Evolutionary conservation across 2,329 filamentous ascomycete species (phyloP).

Genomic region (Fusarium acutatum): DNA sequence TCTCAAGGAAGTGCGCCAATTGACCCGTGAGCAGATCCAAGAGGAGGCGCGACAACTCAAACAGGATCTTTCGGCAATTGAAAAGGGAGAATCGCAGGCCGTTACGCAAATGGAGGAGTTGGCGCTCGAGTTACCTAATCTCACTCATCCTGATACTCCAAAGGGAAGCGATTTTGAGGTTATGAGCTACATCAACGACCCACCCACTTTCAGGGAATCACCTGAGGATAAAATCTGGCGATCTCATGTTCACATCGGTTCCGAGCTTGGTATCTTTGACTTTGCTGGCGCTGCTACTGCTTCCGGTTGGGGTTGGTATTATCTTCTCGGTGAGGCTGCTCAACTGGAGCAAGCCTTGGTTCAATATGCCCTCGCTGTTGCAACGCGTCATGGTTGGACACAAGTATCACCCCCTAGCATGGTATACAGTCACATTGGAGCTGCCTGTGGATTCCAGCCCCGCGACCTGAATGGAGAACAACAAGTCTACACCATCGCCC

Average conservation of each 20-base stretch:
- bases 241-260: conserved; percentile 87
- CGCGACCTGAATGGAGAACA: conserved; percentile 90
- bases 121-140: conserved; percentile 83
- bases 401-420: conserved; percentile 86
- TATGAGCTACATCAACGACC: conserved; percentile 81
- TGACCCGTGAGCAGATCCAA: conserved; percentile 63
- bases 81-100: conserved; percentile 68
- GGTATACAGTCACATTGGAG: conserved; percentile 90
- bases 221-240: conserved; percentile 59
- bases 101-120: conserved; percentile 74
- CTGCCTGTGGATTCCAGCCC: conserved; percentile 93
- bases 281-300: conserved; percentile 83
- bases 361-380: conserved; percentile 81
- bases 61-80: conserved; percentile 65
- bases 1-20: conserved; percentile 45
- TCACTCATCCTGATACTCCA: conserved; percentile 81
- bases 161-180: conserved; percentile 71
- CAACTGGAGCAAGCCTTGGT: conserved; percentile 94
- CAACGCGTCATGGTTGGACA: conserved; percentile 78
- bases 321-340: conserved; percentile 88
- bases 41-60: conserved; percentile 73
- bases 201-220: conserved; percentile 54
- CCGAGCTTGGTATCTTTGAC: conserved; percentile 87
- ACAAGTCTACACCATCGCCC: conserved; percentile 85
- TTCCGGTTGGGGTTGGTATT: conserved; percentile 98